Evolutionary conservation across 2,329 filamentous ascomycete species (phyloP).

Genomic region (Gnomoniopsis smithogilvyi): DNA sequence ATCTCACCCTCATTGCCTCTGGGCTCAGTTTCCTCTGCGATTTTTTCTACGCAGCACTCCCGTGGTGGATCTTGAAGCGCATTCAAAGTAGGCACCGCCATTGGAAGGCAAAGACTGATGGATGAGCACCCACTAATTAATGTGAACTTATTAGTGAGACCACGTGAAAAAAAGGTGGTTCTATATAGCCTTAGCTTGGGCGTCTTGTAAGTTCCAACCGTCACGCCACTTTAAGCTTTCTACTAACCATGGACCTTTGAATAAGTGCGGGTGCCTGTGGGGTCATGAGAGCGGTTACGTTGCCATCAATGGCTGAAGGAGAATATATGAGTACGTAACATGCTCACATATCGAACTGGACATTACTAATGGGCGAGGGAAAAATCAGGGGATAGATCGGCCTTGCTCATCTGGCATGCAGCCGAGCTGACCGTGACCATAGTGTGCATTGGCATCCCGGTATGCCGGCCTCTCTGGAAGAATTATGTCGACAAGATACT

Average conservation of each 20-base stretch:
- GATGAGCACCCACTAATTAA: neutral
- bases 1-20: neutral
- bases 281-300: conserved; percentile 3
- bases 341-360: fast-evolving
- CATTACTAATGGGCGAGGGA: neutral
- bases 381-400: neutral
- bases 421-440: conserved; percentile 8
- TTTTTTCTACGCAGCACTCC: conserved; percentile 3
- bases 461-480: conserved; percentile 7
- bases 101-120: neutral
- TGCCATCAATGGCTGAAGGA: conserved; percentile 1
- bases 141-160: neutral
- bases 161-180: neutral
- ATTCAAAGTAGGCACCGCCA: neutral
- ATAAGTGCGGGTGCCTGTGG: conserved; percentile 8
- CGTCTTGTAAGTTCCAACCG: neutral
- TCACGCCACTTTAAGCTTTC: neutral
- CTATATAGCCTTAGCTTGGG: conserved; percentile 8
- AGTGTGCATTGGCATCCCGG: conserved; percentile 5
- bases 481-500: neutral
- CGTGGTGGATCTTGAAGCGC: neutral
- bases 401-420: conserved; percentile 5
- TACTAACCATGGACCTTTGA: neutral
- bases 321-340: conserved; percentile 6
- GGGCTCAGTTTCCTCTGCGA: conserved; percentile 7